Evolutionary conservation across 1,139 yeast species (phyloP).

Genomic region (Protomyces gravidus): DNA sequence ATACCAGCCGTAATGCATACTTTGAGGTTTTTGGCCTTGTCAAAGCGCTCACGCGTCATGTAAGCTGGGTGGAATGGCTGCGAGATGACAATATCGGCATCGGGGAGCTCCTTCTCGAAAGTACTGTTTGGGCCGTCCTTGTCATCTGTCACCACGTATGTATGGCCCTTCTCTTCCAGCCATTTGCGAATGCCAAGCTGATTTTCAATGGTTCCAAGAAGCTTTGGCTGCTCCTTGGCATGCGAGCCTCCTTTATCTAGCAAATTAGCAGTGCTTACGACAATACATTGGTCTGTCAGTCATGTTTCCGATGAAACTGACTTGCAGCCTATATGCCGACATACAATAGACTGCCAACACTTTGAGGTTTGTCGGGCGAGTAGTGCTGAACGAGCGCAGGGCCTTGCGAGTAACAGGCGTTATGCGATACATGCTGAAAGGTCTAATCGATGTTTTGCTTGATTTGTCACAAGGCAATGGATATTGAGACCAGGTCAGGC

Average conservation of each 20-base stretch:
- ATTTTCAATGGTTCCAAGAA: conserved; percentile 69
- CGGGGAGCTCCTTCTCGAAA: conserved; percentile 62
- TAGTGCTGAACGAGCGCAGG: neutral
- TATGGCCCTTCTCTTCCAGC: conserved; percentile 64
- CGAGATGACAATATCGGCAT: conserved; percentile 71
- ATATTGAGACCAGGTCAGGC: no score
- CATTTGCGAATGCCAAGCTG: conserved; percentile 66
- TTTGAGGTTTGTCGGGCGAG: neutral
- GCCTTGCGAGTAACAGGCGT: no score
- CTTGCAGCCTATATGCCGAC: neutral
- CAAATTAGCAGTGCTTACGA: neutral
- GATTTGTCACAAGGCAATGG: no score
- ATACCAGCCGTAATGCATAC: conserved; percentile 76
- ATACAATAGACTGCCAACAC: neutral
- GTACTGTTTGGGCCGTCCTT: conserved; percentile 63
- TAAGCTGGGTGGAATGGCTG: conserved; percentile 85
- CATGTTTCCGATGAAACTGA: no score
- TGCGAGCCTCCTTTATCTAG: conserved; percentile 44
- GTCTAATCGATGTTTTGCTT: no score
- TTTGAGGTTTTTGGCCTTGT: conserved; percentile 68
- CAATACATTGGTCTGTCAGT: no score
- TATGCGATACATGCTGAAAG: no score
- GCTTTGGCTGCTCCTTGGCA: conserved; percentile 56
- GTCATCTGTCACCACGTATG: conserved; percentile 59
- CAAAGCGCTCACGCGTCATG: conserved; percentile 61